phyloP scores from a whole-genome alignment of 768 basidiomycete genomes.

The Lanmaoa rubissima region DNA sequence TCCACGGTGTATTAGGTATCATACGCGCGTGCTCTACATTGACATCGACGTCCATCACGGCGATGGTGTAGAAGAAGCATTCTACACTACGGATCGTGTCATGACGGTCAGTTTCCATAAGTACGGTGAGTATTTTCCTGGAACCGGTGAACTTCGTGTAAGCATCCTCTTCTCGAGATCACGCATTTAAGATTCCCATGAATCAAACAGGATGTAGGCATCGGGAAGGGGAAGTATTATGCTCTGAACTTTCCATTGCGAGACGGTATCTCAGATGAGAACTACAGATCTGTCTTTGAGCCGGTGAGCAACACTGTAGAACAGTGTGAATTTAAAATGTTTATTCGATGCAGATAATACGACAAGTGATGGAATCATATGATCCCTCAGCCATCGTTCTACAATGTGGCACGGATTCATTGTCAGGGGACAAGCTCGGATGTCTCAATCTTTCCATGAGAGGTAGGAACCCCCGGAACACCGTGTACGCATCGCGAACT shows the following conservation, averaged over 20 bases:
- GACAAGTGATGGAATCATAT: conserved; percentile 91
- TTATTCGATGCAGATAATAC: conserved; percentile 67
- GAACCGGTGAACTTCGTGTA: conserved; percentile 94
- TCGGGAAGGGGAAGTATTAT: conserved; percentile 92
- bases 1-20: conserved; percentile 56
- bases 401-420: conserved; percentile 96
- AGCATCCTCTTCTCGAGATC: conserved; percentile 23
- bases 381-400: conserved; percentile 93
- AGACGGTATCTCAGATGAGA: conserved; percentile 94
- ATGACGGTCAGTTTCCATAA: conserved; percentile 99
- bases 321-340: not conserved
- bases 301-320: conserved; percentile 55
- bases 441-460: conserved; percentile 96
- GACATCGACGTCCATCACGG: conserved; percentile 99
- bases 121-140: conserved; percentile 98
- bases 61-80: conserved; percentile 98
- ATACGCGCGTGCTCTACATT: conserved; percentile 92
- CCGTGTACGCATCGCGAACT: not conserved
- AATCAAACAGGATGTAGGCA: conserved; percentile 73
- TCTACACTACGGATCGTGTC: conserved; percentile 97
- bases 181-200: conserved; percentile 8
- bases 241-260: conserved; percentile 92
- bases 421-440: conserved; percentile 95
- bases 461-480: conserved; percentile 41
- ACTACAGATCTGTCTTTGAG: conserved; percentile 93